Evolutionary conservation across 192 early-diverging fungal species (phyloP), one percentile per base, ranked within the genome.

Genomic region (Entomortierella chlamydospora): DNA sequence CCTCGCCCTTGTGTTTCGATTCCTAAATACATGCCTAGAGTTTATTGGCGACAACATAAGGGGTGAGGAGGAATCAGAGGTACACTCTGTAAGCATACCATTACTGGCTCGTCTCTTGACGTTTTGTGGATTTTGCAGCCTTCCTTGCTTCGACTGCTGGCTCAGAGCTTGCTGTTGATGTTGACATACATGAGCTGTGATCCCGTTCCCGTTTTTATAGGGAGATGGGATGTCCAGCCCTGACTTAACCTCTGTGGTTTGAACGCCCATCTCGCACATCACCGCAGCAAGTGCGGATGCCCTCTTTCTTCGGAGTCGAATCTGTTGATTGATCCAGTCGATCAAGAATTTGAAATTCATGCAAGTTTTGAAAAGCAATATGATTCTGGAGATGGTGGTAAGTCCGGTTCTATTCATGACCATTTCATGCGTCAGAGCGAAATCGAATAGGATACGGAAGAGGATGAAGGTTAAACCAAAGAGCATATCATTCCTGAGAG

Each of bases 271-370:
- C 6, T 51, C 41, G 17, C 13, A 20, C 34, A 37, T 7, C 9
- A 4, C 45, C 20, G 12, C 18, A 34, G 29, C 15, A 15, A 5
- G 20, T 12, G 15, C 15, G 33, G 17, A 33, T 15, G 12, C 20
- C 18, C 26, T 29, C 39, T 37, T 20, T 41, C 42, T 13, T 30
- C 42, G 20, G 28, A 74, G 64, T 11, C 64, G 45, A 29, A 37
- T 74, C 20, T 74, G 72, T 29, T 74, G 72, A 20, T 43, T 61
- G 50, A 74, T 54, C 72, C 63, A 74, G 18, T 66, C 72, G 13
- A 53, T 26, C 0, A 74, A 34, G 51, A 74, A 74, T 57, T 67
- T 66, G 39, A 61, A 31, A 39, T 74, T 51, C 64, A 74, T 61
- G 28, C 30, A 13, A 22, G 57, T 67, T 51, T 74, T 74, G 57